Percentiles rank a stretch among this genome's conserved stretches.
Evolutionary conservation across 257 asterid genomes (phyloP).

Genomic region (Solanum phureja): DNA sequence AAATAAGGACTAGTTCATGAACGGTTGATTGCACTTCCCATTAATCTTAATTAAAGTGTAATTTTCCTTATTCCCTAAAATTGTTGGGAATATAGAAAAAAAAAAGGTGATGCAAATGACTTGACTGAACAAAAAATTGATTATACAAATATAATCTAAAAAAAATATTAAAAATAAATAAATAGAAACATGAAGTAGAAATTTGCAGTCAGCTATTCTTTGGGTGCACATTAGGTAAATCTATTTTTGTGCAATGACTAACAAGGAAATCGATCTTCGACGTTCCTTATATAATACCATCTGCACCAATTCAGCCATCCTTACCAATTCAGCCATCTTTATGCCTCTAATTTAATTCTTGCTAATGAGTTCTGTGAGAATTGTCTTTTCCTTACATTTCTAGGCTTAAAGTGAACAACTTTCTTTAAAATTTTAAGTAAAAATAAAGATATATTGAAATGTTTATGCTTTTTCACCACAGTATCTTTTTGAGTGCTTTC

Average conservation of each 20-base stretch:
- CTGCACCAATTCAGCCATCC: neutral
- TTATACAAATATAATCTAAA: too few relatives aligned
- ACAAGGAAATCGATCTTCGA: neutral
- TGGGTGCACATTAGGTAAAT: too few relatives aligned
- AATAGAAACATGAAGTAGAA: too few relatives aligned
- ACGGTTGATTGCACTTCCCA: neutral
- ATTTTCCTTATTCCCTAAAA: neutral
- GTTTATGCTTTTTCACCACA: neutral
- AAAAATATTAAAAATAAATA: too few relatives aligned
- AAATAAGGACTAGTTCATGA: neutral
- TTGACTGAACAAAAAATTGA: neutral
- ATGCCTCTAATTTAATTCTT: neutral
- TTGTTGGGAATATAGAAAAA: neutral
- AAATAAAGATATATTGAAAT: neutral
- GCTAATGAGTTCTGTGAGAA: neutral
- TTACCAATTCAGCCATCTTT: too few relatives aligned
- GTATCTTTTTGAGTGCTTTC: neutral
- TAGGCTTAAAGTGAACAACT: neutral
- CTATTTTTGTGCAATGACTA: too few relatives aligned
- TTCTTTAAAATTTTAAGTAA: neutral
- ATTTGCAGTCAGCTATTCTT: too few relatives aligned
- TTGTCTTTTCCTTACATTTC: neutral
- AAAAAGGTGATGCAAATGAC: neutral
- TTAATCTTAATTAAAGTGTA: neutral
- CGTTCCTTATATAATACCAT: neutral